A percentile compares a stretch with the other conserved stretches of the same genome.
Conservation (phyloP, 495 filamentous ascomycete genomes). For the Bombardia bombarda region DNA sequence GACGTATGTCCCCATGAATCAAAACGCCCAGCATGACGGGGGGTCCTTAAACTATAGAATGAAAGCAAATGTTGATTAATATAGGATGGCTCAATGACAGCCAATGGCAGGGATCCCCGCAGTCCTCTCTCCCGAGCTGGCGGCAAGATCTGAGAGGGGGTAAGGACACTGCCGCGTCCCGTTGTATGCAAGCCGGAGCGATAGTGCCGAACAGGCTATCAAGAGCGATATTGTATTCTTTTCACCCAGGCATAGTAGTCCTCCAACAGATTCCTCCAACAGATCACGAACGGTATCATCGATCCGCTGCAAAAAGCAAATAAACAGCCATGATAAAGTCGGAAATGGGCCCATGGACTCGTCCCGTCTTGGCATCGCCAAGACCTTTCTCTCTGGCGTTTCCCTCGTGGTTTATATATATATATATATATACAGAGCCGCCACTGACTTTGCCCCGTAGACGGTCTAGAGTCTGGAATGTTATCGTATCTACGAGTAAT, state of each 20-base stretch:
- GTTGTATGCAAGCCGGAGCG: conserved; percentile 5
- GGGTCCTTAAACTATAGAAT: too few species aligned
- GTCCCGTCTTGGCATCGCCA: conserved; percentile 6
- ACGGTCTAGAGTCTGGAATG: neutral
- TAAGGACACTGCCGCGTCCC: conserved; percentile 7
- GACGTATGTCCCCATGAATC: too few species aligned
- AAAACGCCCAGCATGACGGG: too few species aligned
- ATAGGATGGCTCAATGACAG: neutral
- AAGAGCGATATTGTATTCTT: conserved; percentile 10
- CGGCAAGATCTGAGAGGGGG: neutral
- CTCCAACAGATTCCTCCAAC: neutral
- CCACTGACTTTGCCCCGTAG: neutral
- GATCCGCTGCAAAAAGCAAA: neutral
- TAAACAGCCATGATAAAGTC: neutral
- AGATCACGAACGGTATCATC: neutral
- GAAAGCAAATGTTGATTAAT: conserved; percentile 1
- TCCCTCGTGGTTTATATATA: neutral
- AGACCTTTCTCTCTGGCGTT: neutral
- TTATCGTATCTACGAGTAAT: neutral
- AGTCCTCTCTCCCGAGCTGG: neutral
- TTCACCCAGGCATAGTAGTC: conserved; percentile 7
- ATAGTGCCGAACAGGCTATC: conserved; percentile 23
- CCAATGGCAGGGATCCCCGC: conserved; percentile 4
- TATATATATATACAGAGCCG: neutral
- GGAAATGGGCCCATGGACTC: neutral